Evolutionary conservation across 83 land plant genomes (phyloP).

Genomic region (Diphasiastrum complanatum): DNA sequence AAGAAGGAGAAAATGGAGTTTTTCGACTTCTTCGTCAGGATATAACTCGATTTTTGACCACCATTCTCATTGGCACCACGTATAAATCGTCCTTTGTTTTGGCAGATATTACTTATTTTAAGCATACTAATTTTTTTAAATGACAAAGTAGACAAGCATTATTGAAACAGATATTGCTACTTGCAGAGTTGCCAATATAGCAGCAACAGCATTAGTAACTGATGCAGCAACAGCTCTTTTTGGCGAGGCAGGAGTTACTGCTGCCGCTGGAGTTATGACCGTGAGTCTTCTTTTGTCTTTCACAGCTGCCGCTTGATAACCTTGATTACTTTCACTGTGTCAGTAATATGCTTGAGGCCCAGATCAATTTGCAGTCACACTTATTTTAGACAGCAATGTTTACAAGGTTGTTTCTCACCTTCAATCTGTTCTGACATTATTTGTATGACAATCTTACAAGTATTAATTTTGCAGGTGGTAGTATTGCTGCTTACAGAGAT

Average conservation of each 20-base stretch:
- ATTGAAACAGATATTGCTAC: too few species aligned
- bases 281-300: slow-evolving; percentile 41
- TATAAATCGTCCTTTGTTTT: slow-evolving; percentile 18
- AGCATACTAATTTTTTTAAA: too few species aligned
- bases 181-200: slow-evolving; percentile 79
- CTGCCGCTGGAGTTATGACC: slow-evolving; percentile 98
- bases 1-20: slow-evolving; percentile 81
- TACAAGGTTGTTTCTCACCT: too few species aligned
- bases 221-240: slow-evolving; percentile 86
- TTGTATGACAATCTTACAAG: too few species aligned
- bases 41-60: slow-evolving; percentile 89
- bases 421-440: too few species aligned
- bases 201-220: slow-evolving; percentile 92
- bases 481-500: slow-evolving; percentile 87
- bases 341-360: too few species aligned
- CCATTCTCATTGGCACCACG: slow-evolving; percentile 98
- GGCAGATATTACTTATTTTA: slow-evolving; percentile 5
- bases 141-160: too few species aligned
- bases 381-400: too few species aligned
- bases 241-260: slow-evolving; percentile 96
- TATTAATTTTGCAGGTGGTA: slow-evolving; percentile 56
- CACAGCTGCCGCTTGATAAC: not conserved
- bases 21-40: slow-evolving; percentile 87
- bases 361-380: too few species aligned
- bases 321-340: too few species aligned